These are phyloP conservation scores for Sutorius eximius DNA, from an alignment of 1,284 basidiomycete species.

Conservation along the genomic window DNA sequence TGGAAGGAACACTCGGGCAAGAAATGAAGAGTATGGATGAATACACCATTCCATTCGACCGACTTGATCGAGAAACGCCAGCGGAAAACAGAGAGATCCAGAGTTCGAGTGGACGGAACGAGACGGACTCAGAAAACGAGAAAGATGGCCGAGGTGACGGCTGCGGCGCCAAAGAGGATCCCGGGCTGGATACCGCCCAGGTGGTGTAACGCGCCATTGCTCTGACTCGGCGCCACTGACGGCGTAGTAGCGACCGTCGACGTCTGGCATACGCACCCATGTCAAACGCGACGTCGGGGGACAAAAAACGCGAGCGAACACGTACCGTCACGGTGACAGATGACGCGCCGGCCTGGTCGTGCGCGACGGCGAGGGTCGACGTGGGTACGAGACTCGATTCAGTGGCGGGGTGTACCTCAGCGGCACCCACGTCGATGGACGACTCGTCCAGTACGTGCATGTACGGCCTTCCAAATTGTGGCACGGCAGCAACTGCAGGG, in stretches of 20 bases:
- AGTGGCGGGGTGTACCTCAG: too few relatives aligned
- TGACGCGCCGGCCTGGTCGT: neutral
- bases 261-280: neutral
- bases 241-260: neutral
- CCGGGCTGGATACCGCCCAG: constrained; percentile 1
- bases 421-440: too few relatives aligned
- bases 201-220: constrained; percentile 14
- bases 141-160: neutral
- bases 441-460: neutral
- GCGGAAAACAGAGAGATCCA: neutral
- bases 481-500: neutral
- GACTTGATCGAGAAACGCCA: neutral
- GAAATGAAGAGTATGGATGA: neutral
- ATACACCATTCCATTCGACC: neutral
- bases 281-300: neutral
- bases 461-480: neutral
- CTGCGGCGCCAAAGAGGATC: constrained; percentile 8
- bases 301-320: neutral
- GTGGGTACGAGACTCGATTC: too few relatives aligned
- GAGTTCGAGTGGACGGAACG: neutral
- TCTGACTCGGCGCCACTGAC: neutral
- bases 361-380: neutral
- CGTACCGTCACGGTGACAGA: neutral
- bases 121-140: neutral
- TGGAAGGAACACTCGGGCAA: neutral